phyloP scores from a whole-genome alignment of 1,139 yeast genomes.

The Torulaspora globosa region DNA sequence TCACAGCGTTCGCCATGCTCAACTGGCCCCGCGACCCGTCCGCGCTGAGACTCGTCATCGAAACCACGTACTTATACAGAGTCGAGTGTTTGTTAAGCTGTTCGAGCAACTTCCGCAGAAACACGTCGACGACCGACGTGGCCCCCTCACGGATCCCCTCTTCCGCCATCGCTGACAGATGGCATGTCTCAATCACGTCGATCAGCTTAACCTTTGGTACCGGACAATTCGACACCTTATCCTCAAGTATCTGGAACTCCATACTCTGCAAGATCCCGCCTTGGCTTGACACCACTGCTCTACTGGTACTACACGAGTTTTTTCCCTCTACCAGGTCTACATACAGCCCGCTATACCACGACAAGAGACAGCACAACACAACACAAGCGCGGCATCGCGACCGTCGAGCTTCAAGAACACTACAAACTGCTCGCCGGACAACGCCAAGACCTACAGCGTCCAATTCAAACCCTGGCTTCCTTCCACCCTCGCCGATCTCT shows the following conservation, averaged over 20 bases:
- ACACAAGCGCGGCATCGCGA: too few relatives aligned
- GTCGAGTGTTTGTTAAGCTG: slow-evolving; percentile 37
- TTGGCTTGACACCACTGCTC: too few relatives aligned
- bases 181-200: slow-evolving; percentile 14
- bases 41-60: slow-evolving; percentile 24
- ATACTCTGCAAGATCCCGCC: neutral
- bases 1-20: slow-evolving; percentile 34
- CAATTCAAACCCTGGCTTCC: neutral
- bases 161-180: slow-evolving; percentile 6
- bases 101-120: slow-evolving; percentile 23
- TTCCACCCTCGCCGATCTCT: neutral
- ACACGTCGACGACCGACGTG: slow-evolving; percentile 6
- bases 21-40: slow-evolving; percentile 11
- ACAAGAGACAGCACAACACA: too few relatives aligned
- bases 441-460: too few relatives aligned
- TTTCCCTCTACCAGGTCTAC: neutral
- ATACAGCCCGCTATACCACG: too few relatives aligned
- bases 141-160: neutral
- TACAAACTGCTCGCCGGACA: too few relatives aligned
- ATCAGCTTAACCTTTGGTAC: slow-evolving; percentile 16
- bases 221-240: slow-evolving; percentile 19
- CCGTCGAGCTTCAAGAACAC: too few relatives aligned
- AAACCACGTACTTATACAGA: slow-evolving; percentile 39
- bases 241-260: slow-evolving; percentile 16
- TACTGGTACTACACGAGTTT: neutral